Base-by-base conservation (phyloP, 176 grass and related monocot species). In the Bothriochloa decipiens region DNA sequence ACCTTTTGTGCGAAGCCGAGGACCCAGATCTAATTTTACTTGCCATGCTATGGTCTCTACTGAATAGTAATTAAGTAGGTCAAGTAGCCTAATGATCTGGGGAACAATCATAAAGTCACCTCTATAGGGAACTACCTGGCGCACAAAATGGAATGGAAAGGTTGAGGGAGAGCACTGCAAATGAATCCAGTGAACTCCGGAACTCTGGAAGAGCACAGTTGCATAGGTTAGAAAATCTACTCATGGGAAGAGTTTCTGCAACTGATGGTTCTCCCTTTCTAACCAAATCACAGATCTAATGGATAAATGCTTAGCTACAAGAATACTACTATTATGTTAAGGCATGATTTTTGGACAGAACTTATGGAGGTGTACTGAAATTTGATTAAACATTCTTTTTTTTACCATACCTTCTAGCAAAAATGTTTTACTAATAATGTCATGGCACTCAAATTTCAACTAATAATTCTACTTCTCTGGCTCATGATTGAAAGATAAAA, bases 211-310 rank as follows among this genome's bases (percentile, higher is more conserved):
- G n/a, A n/a, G n/a, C n/a, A n/a, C n/a, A n/a, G n/a, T n/a, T n/a
- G n/a, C n/a, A n/a, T n/a, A n/a, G n/a, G n/a, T n/a, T n/a, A n/a
- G n/a, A n/a, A n/a, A n/a, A 90, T 98, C 76, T 95, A 89, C 72
- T 74, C 89, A 17, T 98, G 95, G 95, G 77, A 93, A 77, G 92
- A 98, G 29, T 95, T 98, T 80, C 70, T 95, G 13, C 85, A 88
- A 33, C 25, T 91, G 85, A 89, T 95, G 64, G 17, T 62, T 83
- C 23, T 65, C 33, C 28, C 61, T 80, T 68, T 6, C 22, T 76
- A 22, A 60, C 18, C 69, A 18, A 75, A 67, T 22, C 22, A 15
- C 36, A 62, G 75, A 33, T 32, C 25, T 46, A 77, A 50, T 25
- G 53, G 14, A 55, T 55, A 20, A 32, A 9, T 80, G 14, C 42